phyloP scores from a whole-genome alignment of 148 eudicot species.

The Heliamphora exappendiculata region DNA sequence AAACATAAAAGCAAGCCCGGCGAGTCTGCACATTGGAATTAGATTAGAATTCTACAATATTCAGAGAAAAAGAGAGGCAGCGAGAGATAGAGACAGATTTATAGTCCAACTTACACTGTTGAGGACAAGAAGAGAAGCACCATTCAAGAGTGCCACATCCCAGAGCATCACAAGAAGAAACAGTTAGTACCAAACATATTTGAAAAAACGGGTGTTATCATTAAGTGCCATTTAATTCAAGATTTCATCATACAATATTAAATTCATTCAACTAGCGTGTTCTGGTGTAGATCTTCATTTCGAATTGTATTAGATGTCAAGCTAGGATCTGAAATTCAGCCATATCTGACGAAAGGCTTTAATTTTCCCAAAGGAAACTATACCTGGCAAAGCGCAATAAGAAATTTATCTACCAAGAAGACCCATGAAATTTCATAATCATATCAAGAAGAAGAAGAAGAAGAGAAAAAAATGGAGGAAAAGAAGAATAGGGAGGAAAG shows the following conservation, averaged over 20 bases:
- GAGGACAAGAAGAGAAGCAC: conserved; percentile 15
- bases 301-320: not conserved
- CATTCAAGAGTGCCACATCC: conserved; percentile 17
- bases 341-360: not conserved
- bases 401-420: not conserved
- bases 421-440: not conserved
- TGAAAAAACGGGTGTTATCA: not conserved
- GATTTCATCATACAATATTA: not conserved
- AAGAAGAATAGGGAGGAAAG: not conserved
- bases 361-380: not conserved
- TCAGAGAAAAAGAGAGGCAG: not conserved
- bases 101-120: conserved; percentile 64
- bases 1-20: conserved; percentile 89
- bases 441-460: not conserved
- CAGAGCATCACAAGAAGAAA: conserved; percentile 17
- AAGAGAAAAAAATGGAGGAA: too few relatives aligned
- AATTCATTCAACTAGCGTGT: not conserved
- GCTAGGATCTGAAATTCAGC: not conserved
- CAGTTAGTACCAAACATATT: conserved; percentile 13
- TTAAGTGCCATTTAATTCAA: not conserved
- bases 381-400: not conserved
- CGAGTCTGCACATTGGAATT: conserved; percentile 53
- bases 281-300: not conserved
- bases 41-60: conserved; percentile 12
- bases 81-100: not conserved